These are phyloP conservation scores for Coemansia sp. DNA, from an alignment of 192 early-diverging fungal genomes.

Conservation along the genomic window DNA sequence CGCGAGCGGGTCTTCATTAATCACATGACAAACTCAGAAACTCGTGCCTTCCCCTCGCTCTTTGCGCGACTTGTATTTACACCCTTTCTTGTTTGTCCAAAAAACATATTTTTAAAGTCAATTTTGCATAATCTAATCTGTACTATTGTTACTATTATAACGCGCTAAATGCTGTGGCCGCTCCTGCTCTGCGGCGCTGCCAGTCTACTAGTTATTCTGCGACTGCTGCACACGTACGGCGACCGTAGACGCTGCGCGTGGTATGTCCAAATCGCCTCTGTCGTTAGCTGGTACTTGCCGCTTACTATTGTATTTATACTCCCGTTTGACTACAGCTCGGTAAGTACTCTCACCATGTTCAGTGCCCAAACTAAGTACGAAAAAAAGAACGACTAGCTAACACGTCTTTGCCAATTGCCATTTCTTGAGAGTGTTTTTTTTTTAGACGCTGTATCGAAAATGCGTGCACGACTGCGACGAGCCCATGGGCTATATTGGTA, in stretches of 20 bases:
- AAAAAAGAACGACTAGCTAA: background rate
- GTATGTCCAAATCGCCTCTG: conserved; percentile 78
- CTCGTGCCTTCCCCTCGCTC: too few relatives aligned
- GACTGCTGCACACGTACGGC: conserved; percentile 78
- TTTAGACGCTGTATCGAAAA: conserved; percentile 68
- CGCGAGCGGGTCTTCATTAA: too few relatives aligned
- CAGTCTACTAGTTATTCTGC: conserved; percentile 59
- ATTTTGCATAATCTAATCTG: background rate
- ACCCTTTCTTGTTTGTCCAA: background rate
- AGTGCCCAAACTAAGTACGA: too few relatives aligned
- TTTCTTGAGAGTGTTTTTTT: too few relatives aligned
- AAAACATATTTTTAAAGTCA: too few relatives aligned
- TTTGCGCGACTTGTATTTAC: too few relatives aligned
- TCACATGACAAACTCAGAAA: too few relatives aligned
- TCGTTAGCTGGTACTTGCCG: conserved; percentile 87
- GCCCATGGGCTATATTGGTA: conserved; percentile 76
- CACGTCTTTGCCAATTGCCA: background rate
- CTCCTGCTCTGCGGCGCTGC: conserved; percentile 55
- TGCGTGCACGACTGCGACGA: conserved; percentile 72
- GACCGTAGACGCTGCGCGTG: conserved; percentile 74
- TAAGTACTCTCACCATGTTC: conserved; percentile 24
- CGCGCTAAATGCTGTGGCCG: conserved; percentile 45
- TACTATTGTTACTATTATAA: background rate
- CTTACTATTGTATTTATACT: conserved; percentile 91
- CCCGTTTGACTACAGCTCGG: conserved; percentile 86